These are phyloP conservation scores for Pascua sp. DNA, from an alignment of 1,284 basidiomycete genomes.

Conservation along the genomic window DNA sequence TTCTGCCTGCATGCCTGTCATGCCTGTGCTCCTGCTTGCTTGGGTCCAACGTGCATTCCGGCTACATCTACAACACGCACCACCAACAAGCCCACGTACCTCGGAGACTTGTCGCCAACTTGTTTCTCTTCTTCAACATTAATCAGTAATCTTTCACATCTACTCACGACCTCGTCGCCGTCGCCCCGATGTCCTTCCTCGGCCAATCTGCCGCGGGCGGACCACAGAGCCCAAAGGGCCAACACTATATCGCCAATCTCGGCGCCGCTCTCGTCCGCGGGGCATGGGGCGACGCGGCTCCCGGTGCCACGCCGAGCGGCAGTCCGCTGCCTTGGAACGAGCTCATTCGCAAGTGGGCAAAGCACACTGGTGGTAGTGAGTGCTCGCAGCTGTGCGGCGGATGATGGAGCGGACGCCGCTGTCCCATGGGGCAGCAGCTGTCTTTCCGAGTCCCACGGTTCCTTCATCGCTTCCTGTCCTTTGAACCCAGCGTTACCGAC, in stretches of 20 bases:
- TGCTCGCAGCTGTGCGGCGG: conserved; percentile 14
- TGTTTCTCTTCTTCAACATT: neutral
- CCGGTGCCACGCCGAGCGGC: conserved; percentile 64
- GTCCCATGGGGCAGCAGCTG: no score
- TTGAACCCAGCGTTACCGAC: neutral
- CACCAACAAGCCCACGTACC: no score
- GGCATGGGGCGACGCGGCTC: conserved; percentile 48
- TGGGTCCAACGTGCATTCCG: no score
- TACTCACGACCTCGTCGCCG: neutral
- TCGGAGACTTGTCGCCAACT: neutral
- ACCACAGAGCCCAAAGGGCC: conserved; percentile 36
- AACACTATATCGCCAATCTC: conserved; percentile 41
- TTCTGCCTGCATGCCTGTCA: no score
- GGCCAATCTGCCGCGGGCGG: neutral
- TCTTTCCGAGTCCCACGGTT: no score
- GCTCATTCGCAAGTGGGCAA: conserved; percentile 80
- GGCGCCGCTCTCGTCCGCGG: conserved; percentile 43
- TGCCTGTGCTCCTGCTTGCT: no score
- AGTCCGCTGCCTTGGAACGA: conserved; percentile 67
- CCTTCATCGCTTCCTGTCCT: neutral
- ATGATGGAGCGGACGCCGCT: no score
- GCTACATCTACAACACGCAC: no score
- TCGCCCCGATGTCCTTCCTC: conserved; percentile 3
- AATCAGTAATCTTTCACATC: neutral
- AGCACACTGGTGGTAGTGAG: conserved; percentile 62